Percentiles rank a stretch among this genome's conserved stretches.
Conservation (phyloP, 2,329 filamentous ascomycete genomes). For the Fusarium cyanostomum region DNA sequence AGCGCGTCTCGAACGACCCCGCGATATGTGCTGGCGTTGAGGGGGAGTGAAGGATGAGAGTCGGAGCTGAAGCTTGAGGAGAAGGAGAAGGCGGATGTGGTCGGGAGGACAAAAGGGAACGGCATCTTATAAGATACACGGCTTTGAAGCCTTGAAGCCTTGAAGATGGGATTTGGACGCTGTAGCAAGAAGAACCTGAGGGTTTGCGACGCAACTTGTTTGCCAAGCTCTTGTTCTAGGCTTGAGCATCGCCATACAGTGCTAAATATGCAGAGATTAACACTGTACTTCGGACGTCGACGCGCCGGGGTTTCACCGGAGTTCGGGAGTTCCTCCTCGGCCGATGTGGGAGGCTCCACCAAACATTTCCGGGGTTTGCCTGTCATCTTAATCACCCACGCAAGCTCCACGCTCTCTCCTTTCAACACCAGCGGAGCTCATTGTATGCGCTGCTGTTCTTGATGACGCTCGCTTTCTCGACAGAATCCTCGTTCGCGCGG, state of each 20-base stretch:
- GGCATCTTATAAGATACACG: conserved; percentile 71
- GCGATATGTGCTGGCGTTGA: conserved; percentile 83
- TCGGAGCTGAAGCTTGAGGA: conserved; percentile 78
- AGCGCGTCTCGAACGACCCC: conserved; percentile 83
- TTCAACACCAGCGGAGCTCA: conserved; percentile 16
- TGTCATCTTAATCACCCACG: conserved; percentile 25
- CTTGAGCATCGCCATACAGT: conserved; percentile 41
- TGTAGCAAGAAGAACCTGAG: not conserved
- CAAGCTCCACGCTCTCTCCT: conserved; percentile 29
- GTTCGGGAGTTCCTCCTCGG: conserved; percentile 37
- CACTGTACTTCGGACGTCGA: conserved; percentile 23
- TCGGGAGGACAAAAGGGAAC: conserved; percentile 87
- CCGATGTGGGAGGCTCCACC: conserved; percentile 26
- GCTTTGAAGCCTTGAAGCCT: not conserved
- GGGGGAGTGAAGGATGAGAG: conserved; percentile 88
- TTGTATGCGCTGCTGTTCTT: conserved; percentile 17
- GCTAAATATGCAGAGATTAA: not conserved
- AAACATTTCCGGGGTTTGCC: conserved; percentile 34
- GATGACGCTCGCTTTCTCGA: conserved; percentile 30
- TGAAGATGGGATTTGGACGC: not conserved
- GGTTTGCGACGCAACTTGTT: conserved; percentile 9
- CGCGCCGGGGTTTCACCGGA: conserved; percentile 35
- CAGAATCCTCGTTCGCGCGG: conserved; percentile 31
- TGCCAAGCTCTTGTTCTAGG: conserved; percentile 36
- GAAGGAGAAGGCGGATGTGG: conserved; percentile 87